Evolutionary conservation across 768 basidiomycete genomes (phyloP), one percentile per base, ranked within the genome.

Genomic region (Lactifluus echinatus): DNA sequence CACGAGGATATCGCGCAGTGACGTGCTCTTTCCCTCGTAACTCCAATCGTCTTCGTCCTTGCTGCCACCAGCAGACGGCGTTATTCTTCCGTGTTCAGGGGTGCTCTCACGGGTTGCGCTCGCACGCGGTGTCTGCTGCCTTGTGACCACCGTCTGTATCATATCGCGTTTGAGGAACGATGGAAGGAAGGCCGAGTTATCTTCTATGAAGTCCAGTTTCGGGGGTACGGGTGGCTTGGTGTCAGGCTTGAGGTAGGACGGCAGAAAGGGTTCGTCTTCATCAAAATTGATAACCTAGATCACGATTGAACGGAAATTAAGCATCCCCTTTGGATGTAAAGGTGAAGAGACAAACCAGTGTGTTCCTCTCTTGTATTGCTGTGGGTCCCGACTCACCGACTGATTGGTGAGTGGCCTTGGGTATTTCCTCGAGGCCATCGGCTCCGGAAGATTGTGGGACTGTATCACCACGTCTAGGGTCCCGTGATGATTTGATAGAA

Each of bases 1-100:
- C 55, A 77, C 61, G 52, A 80, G 62, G 28, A 80, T 74, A 60
- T 79, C 78, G 11, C 73, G 73, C 29, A 80, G 68, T 21, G 76
- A 78, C 73, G 79, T 73, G 61, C 79, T 80, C 6, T 69, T 70
- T 14, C 65, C 73, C 56, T 78, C 79, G 34, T 71, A 68, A 45
- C 68, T 67, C n/a, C 55, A 63, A 33, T 71, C 68, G 14, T 65
- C 66, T n/a, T 63, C 57, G 10, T 65, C 71, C 53, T 48, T 49
- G 34, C 53, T 29, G 12, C 23, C 57, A 45, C 48, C 47, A 28
- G n/a, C 29, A 31, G 47, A 44, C n/a, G 53, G 53, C 39, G 46
- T 50, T 45, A 33, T 11, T 36, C 40, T 55, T 39, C 40, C 57
- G 36, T 31, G 48, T 39, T 55, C 57, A 59, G 57, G 57, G 57